Conservation (phyloP, 768 basidiomycete genomes). For the Xanthoconium stramineum region DNA sequence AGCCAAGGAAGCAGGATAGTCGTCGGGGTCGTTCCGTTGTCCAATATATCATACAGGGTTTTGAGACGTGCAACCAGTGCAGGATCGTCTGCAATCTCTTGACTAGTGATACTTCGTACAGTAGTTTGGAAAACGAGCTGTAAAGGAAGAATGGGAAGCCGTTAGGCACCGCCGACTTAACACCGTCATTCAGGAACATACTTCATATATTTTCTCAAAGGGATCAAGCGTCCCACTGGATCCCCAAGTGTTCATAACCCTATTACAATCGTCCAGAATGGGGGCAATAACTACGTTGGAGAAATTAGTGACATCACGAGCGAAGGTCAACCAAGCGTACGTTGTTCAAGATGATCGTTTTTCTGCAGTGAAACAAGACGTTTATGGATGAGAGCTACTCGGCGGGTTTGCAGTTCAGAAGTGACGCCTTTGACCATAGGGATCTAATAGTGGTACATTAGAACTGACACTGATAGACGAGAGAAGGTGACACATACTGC, state of each 20-base stretch:
- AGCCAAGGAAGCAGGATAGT: slow-evolving; percentile 76
- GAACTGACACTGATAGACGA: slow-evolving; percentile 14
- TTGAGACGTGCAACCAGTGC: slow-evolving; percentile 59
- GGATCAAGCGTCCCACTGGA: slow-evolving; percentile 63
- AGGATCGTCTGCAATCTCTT: slow-evolving; percentile 69
- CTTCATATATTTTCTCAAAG: slow-evolving; percentile 68
- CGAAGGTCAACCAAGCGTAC: slow-evolving; percentile 40
- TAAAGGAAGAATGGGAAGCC: background rate
- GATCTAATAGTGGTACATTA: slow-evolving; percentile 43
- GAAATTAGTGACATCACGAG: slow-evolving; percentile 8
- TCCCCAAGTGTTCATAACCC: slow-evolving; percentile 64
- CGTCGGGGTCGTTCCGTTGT: slow-evolving; percentile 67
- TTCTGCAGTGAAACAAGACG: slow-evolving; percentile 63
- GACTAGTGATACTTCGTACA: slow-evolving; percentile 61
- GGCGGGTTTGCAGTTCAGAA: slow-evolving; percentile 59
- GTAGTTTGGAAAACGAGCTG: slow-evolving; percentile 74
- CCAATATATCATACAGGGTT: slow-evolving; percentile 63
- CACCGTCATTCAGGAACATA: slow-evolving; percentile 27
- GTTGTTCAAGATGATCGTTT: slow-evolving; percentile 53
- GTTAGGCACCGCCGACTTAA: background rate
- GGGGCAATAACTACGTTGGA: slow-evolving; percentile 55
- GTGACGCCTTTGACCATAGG: slow-evolving; percentile 76
- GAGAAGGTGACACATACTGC: slow-evolving; percentile 48
- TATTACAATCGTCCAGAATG: slow-evolving; percentile 62
- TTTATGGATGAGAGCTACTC: slow-evolving; percentile 66